Base-by-base conservation (phyloP, 768 basidiomycete genomes). In the Podaxis rugospora region DNA sequence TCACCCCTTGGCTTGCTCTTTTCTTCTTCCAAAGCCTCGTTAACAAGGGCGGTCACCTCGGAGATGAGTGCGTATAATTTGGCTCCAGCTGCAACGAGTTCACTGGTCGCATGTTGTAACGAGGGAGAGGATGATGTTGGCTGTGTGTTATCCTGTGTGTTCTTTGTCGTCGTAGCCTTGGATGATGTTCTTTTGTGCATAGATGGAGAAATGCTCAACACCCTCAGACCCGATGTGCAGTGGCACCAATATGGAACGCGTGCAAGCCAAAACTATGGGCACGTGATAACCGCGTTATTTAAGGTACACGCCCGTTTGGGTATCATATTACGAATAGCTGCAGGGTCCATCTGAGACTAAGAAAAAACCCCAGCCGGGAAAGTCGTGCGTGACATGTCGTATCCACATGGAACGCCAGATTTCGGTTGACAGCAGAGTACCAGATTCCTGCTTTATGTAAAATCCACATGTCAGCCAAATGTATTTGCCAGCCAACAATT, bases 171-270 rank as follows among this genome's bases (percentile, higher is more conserved):
- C 35, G 39, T 21, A 53, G 59, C 36, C 23, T 36, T 60, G 18
- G 59, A 60, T 9, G 42, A 35, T 35, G 51, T 44, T 14, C 59
- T 52, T 21, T 60, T 60, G 59, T 60, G 59, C 59, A 60, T 60
- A 10, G 44, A 52, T 51, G 50, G 28, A 5, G 25, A 46, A 13
- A 49, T 47, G 40, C 13, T 25, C 23, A 28, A 10, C 11, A 21
- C 42, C 16, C 13, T 16, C 42, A 37, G 35, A 25, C 18, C 14
- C 25, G 25, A 25, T 23, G 32, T 36, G 36, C 52, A 13, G 18
- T 35, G 52, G 18, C 16, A 36, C 42, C 42, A 23, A 54, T 40
- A 54, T 39, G 32, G 52, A 39, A 54, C 37, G 52, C 52, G 52
- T 54, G 36, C 52, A 54, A 21, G 9, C 18, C 14, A 18, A n/a